Evolutionary conservation across 805 yeast species (phyloP).

Genomic region (Myxozyma monticola): DNA sequence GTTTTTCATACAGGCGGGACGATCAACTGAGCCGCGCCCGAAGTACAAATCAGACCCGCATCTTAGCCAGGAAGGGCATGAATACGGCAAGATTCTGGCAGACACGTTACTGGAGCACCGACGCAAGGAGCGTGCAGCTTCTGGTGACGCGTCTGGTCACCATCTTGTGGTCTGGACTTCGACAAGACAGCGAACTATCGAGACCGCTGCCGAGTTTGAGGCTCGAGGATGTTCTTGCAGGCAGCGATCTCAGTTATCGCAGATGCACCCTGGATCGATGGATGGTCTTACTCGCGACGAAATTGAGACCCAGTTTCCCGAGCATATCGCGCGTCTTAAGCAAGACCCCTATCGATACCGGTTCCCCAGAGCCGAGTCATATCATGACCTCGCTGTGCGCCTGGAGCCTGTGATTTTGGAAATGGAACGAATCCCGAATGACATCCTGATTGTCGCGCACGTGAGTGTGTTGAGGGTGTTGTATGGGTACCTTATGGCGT

Average conservation of each 20-base stretch:
- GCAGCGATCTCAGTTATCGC: constrained; percentile 81
- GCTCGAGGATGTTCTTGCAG: constrained; percentile 62
- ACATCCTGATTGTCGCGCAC: constrained; percentile 86
- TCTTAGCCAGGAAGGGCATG: constrained; percentile 68
- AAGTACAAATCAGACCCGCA: constrained; percentile 77
- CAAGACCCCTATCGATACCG: constrained; percentile 91
- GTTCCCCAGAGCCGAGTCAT: constrained; percentile 88
- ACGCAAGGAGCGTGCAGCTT: constrained; percentile 17
- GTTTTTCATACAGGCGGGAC: constrained; percentile 45
- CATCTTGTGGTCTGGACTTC: constrained; percentile 92
- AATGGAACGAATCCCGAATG: constrained; percentile 82
- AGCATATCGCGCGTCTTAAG: constrained; percentile 63
- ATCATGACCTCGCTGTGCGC: constrained; percentile 92
- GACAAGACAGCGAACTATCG: constrained; percentile 77
- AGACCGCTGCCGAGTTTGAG: constrained; percentile 70
- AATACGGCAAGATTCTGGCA: constrained; percentile 65
- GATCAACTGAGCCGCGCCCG: constrained; percentile 50
- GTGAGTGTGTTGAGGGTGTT: constrained; percentile 85
- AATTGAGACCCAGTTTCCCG: constrained; percentile 60
- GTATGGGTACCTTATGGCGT: constrained; percentile 93
- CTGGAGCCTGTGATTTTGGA: constrained; percentile 91
- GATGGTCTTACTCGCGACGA: constrained; percentile 67
- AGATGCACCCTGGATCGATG: constrained; percentile 83
- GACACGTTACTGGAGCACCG: constrained; percentile 51
- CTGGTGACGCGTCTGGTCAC: constrained; percentile 12